These are phyloP conservation scores for Lactarius quietus DNA, from an alignment of 768 basidiomycete species.

Conservation along the genomic window DNA sequence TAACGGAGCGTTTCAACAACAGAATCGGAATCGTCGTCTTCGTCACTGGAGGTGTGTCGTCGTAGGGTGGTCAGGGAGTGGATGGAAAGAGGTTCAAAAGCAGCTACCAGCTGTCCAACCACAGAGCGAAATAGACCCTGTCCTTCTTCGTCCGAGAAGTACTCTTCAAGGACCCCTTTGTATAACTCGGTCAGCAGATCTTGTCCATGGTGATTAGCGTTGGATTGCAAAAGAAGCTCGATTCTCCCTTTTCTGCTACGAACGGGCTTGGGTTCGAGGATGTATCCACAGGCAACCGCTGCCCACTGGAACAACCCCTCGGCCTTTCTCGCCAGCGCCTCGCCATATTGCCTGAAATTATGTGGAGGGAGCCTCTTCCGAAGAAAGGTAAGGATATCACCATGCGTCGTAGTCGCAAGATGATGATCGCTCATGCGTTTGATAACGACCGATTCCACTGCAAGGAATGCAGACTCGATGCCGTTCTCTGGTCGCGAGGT, in stretches of 20 bases:
- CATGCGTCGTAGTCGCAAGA: background rate
- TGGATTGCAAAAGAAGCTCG: no score
- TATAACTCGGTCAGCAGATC: no score
- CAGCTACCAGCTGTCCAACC: no score
- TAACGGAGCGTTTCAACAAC: background rate
- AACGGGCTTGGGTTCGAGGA: background rate
- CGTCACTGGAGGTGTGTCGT: background rate
- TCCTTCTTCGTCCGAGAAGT: no score
- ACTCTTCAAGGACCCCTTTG: no score
- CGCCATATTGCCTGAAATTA: background rate
- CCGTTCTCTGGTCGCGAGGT: background rate
- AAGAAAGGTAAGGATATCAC: background rate
- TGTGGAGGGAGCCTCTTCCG: background rate
- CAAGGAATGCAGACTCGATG: background rate
- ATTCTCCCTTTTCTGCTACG: background rate
- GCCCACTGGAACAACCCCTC: conserved; percentile 1
- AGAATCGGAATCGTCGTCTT: background rate
- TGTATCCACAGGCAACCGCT: background rate
- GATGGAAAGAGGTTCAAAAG: no score
- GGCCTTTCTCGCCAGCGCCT: background rate
- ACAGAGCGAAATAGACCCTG: no score
- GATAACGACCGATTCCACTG: background rate
- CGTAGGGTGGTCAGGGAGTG: no score
- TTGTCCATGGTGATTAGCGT: no score
- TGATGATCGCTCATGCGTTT: background rate